Conservation (phyloP, 148 eudicot species). For the Limonium bicolor region DNA sequence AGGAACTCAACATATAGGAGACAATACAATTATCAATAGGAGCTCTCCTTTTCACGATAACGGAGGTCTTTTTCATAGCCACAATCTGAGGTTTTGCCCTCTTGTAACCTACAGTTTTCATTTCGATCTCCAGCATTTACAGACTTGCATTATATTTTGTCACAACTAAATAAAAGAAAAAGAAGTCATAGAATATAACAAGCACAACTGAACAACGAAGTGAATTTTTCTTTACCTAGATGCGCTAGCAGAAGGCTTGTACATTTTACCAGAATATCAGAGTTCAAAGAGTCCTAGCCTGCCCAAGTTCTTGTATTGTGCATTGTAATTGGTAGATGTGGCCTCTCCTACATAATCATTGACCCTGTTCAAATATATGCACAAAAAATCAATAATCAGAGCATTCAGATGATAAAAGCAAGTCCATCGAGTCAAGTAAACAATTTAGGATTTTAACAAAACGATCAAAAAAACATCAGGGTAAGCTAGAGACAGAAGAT, state of each 20-base stretch:
- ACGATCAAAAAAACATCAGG: neutral
- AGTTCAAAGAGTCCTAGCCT: constrained; percentile 39
- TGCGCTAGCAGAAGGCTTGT: constrained; percentile 15
- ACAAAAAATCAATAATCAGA: too few species aligned
- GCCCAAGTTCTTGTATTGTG: constrained; percentile 62
- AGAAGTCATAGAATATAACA: too few species aligned
- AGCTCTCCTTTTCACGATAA: too few species aligned
- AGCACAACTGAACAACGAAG: too few species aligned
- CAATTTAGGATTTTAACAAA: neutral
- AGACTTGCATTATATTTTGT: too few species aligned
- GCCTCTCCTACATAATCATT: constrained; percentile 35
- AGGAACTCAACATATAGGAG: too few species aligned
- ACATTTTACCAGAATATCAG: constrained; percentile 30
- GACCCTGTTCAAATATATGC: constrained; percentile 32
- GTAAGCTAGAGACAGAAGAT: neutral
- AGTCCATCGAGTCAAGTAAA: neutral
- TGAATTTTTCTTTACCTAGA: constrained; percentile 26
- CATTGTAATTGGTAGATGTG: constrained; percentile 33
- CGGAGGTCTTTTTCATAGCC: too few species aligned
- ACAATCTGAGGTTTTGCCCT: too few species aligned
- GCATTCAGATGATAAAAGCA: neutral
- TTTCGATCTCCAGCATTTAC: too few species aligned
- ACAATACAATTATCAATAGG: too few species aligned
- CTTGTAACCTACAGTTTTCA: too few species aligned
- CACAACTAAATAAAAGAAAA: too few species aligned